phyloP scores from a whole-genome alignment of 306 rosid species.

The Cucurbita moschata region DNA sequence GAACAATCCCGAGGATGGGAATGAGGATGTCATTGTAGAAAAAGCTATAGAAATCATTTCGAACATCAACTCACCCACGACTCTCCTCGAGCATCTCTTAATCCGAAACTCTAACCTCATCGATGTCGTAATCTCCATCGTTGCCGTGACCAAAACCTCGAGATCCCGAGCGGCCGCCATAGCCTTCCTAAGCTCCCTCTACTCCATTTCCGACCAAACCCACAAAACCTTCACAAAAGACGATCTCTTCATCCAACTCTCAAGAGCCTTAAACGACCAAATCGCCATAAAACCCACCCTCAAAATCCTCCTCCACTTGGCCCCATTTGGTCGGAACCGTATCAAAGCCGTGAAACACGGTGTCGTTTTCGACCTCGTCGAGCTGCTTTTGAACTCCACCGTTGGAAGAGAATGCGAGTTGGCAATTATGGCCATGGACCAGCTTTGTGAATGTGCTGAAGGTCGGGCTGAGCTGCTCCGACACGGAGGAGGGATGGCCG shows the following conservation, averaged over 20 bases:
- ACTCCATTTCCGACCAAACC: slow-evolving; percentile 33
- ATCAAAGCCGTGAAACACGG: slow-evolving; percentile 52
- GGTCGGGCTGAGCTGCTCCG: slow-evolving; percentile 55
- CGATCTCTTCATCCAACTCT: slow-evolving; percentile 20
- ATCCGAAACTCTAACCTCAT: slow-evolving; percentile 18
- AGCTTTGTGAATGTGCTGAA: slow-evolving; percentile 64
- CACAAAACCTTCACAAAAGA: slow-evolving; percentile 22
- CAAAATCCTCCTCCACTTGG: slow-evolving; percentile 40
- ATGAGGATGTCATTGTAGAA: slow-evolving; percentile 35
- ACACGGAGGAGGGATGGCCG: slow-evolving; percentile 53
- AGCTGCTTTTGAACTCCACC: slow-evolving; percentile 19
- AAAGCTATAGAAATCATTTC: slow-evolving; percentile 17
- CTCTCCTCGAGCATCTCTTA: slow-evolving; percentile 15
- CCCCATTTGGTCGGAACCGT: slow-evolving; percentile 74
- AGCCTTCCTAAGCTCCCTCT: slow-evolving; percentile 33
- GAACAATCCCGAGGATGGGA: not conserved
- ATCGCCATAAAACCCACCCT: slow-evolving; percentile 50
- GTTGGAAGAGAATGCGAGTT: slow-evolving; percentile 40
- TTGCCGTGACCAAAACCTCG: slow-evolving; percentile 11
- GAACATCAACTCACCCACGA: slow-evolving; percentile 22
- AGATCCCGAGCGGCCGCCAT: slow-evolving; percentile 39
- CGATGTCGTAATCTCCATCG: slow-evolving; percentile 26
- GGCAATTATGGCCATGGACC: slow-evolving; percentile 34
- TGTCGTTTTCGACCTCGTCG: slow-evolving; percentile 21
- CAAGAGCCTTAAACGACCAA: slow-evolving; percentile 23